Evolutionary conservation across 2,329 filamentous ascomycete species (phyloP).

Genomic region (Fusarium penzigii): DNA sequence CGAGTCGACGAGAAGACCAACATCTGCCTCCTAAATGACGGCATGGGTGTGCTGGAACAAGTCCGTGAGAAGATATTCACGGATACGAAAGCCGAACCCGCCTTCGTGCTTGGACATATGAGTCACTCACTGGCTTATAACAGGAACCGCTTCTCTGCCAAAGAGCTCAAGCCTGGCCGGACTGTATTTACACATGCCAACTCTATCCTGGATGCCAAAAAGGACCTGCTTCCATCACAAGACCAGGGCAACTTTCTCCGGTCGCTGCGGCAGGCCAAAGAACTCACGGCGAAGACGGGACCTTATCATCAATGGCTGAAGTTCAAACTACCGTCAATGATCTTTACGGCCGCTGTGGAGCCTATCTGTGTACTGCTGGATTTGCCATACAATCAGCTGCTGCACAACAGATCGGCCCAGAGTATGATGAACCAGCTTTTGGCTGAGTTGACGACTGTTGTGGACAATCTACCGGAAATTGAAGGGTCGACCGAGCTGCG

Average conservation of each 20-base stretch:
- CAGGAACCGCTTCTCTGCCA: constrained; percentile 40
- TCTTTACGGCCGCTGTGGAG: constrained; percentile 76
- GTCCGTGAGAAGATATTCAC: constrained; percentile 72
- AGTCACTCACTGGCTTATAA: constrained; percentile 48
- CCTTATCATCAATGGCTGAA: constrained; percentile 55
- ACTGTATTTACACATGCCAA: constrained; percentile 32
- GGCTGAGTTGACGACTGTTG: constrained; percentile 71
- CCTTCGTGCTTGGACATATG: constrained; percentile 71
- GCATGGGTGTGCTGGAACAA: constrained; percentile 80
- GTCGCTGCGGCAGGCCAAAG: constrained; percentile 17
- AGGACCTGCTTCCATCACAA: constrained; percentile 17
- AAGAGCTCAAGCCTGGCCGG: constrained; percentile 37
- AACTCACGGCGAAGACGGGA: constrained; percentile 24
- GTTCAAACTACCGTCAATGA: constrained; percentile 76
- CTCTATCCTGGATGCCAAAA: constrained; percentile 13
- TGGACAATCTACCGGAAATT: constrained; percentile 74
- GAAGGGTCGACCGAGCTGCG: constrained; percentile 59
- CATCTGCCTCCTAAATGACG: constrained; percentile 76
- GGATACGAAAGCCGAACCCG: constrained; percentile 64
- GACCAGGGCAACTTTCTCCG: constrained; percentile 24
- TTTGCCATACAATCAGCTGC: constrained; percentile 69
- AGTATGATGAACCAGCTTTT: constrained; percentile 71
- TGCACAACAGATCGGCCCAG: constrained; percentile 65
- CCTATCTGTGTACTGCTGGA: constrained; percentile 80
- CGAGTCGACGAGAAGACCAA: constrained; percentile 69